phyloP scores from a whole-genome alignment of 192 early-diverging fungal genomes.

The Podochytrium sp. region DNA sequence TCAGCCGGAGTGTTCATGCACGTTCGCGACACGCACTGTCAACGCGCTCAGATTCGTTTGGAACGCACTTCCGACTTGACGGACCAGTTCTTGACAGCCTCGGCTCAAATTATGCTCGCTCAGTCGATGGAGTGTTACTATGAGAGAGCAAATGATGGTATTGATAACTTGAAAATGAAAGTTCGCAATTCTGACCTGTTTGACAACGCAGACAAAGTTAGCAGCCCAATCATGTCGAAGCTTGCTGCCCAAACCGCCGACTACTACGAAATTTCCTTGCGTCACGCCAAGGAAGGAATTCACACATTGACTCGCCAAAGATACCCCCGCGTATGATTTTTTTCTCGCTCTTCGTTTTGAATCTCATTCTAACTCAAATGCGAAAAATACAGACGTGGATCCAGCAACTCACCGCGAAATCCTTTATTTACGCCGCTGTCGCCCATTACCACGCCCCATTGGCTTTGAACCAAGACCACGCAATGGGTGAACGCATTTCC shows the following conservation, averaged over 20 bases:
- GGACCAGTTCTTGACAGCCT: conserved; percentile 68
- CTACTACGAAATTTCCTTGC: conserved; percentile 53
- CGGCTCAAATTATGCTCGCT: conserved; percentile 80
- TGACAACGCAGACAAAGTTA: conserved; percentile 44
- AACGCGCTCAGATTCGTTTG: conserved; percentile 52
- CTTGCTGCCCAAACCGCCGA: conserved; percentile 54
- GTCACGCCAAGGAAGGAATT: conserved; percentile 21
- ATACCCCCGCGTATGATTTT: conserved; percentile 34
- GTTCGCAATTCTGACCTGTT: background rate
- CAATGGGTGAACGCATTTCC: conserved; percentile 52
- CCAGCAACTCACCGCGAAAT: conserved; percentile 46
- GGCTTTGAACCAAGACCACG: conserved; percentile 28
- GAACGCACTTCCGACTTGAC: conserved; percentile 66
- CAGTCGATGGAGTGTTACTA: conserved; percentile 97
- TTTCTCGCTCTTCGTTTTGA: background rate
- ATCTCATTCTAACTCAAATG: background rate
- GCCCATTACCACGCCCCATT: conserved; percentile 59
- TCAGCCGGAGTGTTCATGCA: conserved; percentile 76
- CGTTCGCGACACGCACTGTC: conserved; percentile 49
- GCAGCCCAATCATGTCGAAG: conserved; percentile 46
- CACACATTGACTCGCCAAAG: conserved; percentile 24
- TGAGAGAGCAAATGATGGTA: conserved; percentile 74
- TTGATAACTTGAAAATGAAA: background rate
- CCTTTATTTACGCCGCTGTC: conserved; percentile 49
- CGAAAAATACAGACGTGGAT: conserved; percentile 22